Percentiles rank a stretch among this genome's conserved stretches.
phyloP scores from a whole-genome alignment of 2,329 filamentous ascomycete species.

The Ascochyta koolunga region DNA sequence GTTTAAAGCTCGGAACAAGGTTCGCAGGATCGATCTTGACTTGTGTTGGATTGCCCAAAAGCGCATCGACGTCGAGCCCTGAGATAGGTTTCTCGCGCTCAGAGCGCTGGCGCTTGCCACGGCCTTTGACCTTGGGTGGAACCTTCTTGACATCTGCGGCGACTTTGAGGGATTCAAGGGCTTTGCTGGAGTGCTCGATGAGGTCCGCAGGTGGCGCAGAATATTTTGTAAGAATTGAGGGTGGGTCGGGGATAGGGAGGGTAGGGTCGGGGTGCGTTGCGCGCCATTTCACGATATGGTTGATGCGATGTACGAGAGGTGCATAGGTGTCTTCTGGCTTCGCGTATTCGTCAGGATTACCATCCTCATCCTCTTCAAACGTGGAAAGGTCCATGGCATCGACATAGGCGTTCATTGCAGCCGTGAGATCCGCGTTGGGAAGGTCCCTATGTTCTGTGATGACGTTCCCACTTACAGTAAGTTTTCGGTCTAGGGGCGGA shows the following conservation, averaged over 20 bases:
- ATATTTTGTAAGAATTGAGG: slow-evolving; percentile 67
- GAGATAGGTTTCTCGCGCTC: slow-evolving; percentile 83
- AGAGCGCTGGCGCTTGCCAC: slow-evolving; percentile 62
- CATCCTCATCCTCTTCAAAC: slow-evolving; percentile 75
- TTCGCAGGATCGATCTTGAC: slow-evolving; percentile 71
- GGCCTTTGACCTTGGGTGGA: slow-evolving; percentile 77
- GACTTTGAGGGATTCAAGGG: slow-evolving; percentile 68
- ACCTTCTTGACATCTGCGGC: slow-evolving; percentile 82
- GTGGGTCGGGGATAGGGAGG: slow-evolving; percentile 59
- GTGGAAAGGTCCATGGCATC: slow-evolving; percentile 87
- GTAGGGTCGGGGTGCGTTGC: slow-evolving; percentile 76
- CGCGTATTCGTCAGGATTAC: slow-evolving; percentile 69
- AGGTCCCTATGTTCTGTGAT: slow-evolving; percentile 84
- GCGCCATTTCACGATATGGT: slow-evolving; percentile 81
- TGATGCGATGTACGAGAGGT: slow-evolving; percentile 85
- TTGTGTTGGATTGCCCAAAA: slow-evolving; percentile 68
- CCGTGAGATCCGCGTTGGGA: slow-evolving; percentile 73
- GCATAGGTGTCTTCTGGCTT: slow-evolving; percentile 82
- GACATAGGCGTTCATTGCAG: slow-evolving; percentile 89
- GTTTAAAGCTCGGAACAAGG: slow-evolving; percentile 89
- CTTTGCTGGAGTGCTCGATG: slow-evolving; percentile 61
- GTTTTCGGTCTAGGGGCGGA: slow-evolving; percentile 82
- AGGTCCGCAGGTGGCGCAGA: slow-evolving; percentile 74
- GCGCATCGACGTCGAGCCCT: slow-evolving; percentile 81
- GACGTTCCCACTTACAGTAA: slow-evolving; percentile 83